Evolutionary conservation across 208 protist species (phyloP).

Genomic region (Tritrichomonas foetus): DNA sequence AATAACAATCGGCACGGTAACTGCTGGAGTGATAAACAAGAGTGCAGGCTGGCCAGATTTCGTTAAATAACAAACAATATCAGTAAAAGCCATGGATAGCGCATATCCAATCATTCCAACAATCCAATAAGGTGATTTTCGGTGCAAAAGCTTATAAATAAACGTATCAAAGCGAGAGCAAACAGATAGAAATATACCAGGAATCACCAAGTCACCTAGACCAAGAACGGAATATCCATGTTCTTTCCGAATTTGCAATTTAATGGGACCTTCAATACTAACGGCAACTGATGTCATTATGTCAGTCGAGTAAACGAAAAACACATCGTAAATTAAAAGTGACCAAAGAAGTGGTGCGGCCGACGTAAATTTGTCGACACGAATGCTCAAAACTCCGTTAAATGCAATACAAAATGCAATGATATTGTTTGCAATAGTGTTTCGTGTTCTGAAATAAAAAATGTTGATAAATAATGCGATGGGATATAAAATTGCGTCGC

Average conservation of each 20-base stretch:
- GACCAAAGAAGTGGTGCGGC: slow-evolving; percentile 30
- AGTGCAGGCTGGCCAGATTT: background rate
- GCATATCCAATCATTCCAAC: slow-evolving; percentile 12
- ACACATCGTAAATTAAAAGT: background rate
- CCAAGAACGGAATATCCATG: background rate
- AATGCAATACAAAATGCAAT: slow-evolving; percentile 24
- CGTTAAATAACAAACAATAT: background rate
- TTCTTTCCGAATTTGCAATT: background rate
- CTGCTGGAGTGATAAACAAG: background rate
- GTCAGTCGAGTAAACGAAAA: slow-evolving; percentile 25
- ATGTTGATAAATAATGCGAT: background rate
- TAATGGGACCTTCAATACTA: background rate
- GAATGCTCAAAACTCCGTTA: background rate
- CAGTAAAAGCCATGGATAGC: background rate
- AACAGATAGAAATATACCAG: background rate
- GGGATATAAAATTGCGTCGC: background rate
- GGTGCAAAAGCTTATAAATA: background rate
- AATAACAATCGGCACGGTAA: background rate
- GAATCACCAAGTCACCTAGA: background rate
- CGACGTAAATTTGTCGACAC: background rate
- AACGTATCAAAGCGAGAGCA: slow-evolving; percentile 18
- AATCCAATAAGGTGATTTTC: slow-evolving; percentile 14
- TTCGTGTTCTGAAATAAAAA: background rate
- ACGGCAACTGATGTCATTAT: background rate
- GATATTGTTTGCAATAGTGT: background rate